These are phyloP conservation scores for Zygosaccharomyces bisporus DNA, from an alignment of 805 yeast genomes.

Conservation along the genomic window DNA sequence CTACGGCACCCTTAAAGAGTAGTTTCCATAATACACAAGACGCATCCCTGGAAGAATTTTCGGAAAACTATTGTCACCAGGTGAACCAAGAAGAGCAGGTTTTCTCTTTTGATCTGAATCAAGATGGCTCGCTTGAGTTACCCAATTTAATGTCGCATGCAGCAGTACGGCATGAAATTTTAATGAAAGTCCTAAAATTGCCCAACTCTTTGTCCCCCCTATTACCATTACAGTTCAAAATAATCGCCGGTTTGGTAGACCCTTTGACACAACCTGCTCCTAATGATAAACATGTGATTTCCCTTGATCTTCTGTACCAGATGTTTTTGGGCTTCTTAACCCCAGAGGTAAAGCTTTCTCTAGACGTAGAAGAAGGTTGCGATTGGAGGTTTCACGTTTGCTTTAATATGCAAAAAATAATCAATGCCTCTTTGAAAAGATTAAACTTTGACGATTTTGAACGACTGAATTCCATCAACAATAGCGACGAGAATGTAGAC, in stretches of 20 bases:
- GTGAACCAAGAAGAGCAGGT: conserved; percentile 16
- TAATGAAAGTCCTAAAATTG: conserved; percentile 20
- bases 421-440: conserved; percentile 22
- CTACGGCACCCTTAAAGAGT: background rate
- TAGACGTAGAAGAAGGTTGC: conserved; percentile 11
- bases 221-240: conserved; percentile 22
- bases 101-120: conserved; percentile 24
- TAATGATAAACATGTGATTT: conserved; percentile 48
- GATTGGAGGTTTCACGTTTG: conserved; percentile 29
- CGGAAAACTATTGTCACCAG: conserved; percentile 8
- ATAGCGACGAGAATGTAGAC: conserved; percentile 22
- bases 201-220: conserved; percentile 21
- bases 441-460: conserved; percentile 30
- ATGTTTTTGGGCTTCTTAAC: conserved; percentile 44
- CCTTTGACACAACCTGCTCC: conserved; percentile 71
- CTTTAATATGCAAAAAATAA: conserved; percentile 32
- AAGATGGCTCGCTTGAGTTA: conserved; percentile 19
- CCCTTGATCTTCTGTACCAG: conserved; percentile 54
- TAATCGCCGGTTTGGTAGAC: conserved; percentile 45
- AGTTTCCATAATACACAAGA: conserved; percentile 2
- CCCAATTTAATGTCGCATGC: conserved; percentile 26
- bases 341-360: conserved; percentile 19
- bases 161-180: conserved; percentile 24
- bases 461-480: conserved; percentile 21
- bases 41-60: background rate